Evolutionary conservation across 2,329 filamentous ascomycete genomes (phyloP).

Genomic region (Echinosphaeria canescens): DNA sequence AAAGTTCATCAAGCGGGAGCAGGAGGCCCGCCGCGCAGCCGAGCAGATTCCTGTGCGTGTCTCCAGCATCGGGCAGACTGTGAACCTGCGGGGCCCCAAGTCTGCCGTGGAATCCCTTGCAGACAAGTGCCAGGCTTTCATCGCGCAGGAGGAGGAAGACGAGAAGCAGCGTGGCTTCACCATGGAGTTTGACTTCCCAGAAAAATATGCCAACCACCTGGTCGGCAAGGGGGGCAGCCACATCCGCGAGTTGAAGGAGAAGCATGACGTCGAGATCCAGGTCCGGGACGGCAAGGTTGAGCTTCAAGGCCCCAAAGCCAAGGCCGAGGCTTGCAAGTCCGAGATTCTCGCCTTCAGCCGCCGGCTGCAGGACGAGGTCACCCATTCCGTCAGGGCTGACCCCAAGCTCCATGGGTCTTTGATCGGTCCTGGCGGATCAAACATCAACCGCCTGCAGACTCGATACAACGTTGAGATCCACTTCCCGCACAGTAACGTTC

Average conservation of each 20-base stretch:
- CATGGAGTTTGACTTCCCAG: constrained; percentile 75
- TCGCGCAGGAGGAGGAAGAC: constrained; percentile 76
- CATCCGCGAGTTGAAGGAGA: constrained; percentile 42
- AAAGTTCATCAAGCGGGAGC: constrained; percentile 42
- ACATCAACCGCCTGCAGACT: constrained; percentile 81
- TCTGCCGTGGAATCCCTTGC: constrained; percentile 51
- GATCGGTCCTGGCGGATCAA: constrained; percentile 69
- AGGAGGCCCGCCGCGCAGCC: constrained; percentile 29
- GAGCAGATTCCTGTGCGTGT: constrained; percentile 39
- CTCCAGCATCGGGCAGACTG: constrained; percentile 31
- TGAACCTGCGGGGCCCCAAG: constrained; percentile 59
- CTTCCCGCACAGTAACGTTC: constrained; percentile 48
- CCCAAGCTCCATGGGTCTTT: constrained; percentile 87
- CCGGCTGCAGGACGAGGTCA: constrained; percentile 79
- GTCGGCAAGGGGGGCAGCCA: constrained; percentile 47
- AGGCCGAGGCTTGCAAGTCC: constrained; percentile 68
- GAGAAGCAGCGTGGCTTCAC: constrained; percentile 86
- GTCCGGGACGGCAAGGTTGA: constrained; percentile 88
- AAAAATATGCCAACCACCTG: constrained; percentile 79
- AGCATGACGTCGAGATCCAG: constrained; percentile 57
- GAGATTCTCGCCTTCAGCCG: constrained; percentile 64
- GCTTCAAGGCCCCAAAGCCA: constrained; percentile 86
- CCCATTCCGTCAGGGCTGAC: constrained; percentile 71
- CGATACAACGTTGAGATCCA: constrained; percentile 90
- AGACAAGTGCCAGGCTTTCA: constrained; percentile 53